Conservation (phyloP, 345 rosid genomes). For the Camelina hispida region DNA sequence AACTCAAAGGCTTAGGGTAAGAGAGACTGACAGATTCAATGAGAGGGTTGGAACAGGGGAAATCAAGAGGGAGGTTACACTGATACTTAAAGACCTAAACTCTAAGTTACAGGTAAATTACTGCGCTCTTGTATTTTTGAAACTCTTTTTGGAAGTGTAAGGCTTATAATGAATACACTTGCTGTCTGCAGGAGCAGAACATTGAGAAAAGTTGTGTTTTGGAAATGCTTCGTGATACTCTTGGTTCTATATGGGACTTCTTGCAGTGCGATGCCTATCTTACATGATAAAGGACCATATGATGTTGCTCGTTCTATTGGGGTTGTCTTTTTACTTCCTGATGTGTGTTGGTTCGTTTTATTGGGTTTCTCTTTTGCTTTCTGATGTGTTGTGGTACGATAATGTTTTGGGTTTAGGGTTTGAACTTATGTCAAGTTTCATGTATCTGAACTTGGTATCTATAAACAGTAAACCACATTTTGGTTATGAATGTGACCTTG, state of each 20-base stretch:
- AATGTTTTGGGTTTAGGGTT: background rate
- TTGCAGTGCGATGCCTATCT: constrained; percentile 23
- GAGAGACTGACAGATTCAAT: constrained; percentile 64
- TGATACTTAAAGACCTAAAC: constrained; percentile 58
- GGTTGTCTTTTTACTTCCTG: constrained; percentile 1
- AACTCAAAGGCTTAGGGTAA: constrained; percentile 54
- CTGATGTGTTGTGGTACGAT: background rate
- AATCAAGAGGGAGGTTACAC: constrained; percentile 45
- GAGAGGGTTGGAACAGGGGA: constrained; percentile 52
- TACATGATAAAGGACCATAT: constrained; percentile 5
- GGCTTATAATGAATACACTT: constrained; percentile 6
- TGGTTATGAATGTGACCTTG: no score
- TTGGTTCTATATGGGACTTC: constrained; percentile 40
- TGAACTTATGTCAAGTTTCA: background rate
- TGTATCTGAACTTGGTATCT: background rate
- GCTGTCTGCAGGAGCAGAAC: constrained; percentile 34
- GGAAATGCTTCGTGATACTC: constrained; percentile 33
- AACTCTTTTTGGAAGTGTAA: constrained; percentile 9
- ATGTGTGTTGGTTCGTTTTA: background rate
- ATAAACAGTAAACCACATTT: no score
- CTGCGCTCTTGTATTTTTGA: background rate
- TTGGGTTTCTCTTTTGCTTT: no score
- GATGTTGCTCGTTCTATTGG: background rate
- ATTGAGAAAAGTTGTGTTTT: constrained; percentile 16
- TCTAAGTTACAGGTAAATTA: constrained; percentile 45